Percentiles rank a stretch among this genome's conserved stretches.
These are phyloP conservation scores for Rhynchosporium secalis DNA, from an alignment of 2,329 filamentous ascomycete species.

Conservation along the genomic window DNA sequence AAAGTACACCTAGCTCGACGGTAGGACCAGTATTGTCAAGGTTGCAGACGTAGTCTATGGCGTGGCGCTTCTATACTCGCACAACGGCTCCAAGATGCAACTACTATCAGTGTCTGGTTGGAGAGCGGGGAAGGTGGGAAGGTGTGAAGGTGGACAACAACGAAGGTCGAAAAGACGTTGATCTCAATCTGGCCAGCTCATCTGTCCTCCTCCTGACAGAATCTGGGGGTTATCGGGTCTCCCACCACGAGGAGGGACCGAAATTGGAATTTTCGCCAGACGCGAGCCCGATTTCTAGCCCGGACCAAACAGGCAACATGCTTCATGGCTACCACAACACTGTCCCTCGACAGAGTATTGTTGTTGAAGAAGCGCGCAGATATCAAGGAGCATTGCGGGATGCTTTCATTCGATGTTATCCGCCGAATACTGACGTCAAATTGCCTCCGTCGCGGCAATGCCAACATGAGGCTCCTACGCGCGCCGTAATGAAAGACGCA, in stretches of 20 bases:
- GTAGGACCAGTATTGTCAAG: neutral
- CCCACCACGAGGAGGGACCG: neutral
- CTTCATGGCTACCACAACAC: neutral
- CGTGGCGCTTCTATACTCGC: neutral
- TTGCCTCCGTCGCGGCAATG: conserved; percentile 1
- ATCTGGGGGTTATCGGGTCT: neutral
- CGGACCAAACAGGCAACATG: neutral
- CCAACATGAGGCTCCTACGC: conserved; percentile 1
- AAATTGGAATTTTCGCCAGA: neutral
- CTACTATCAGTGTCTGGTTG: neutral
- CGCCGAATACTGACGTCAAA: conserved; percentile 5
- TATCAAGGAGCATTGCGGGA: neutral
- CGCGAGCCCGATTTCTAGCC: neutral
- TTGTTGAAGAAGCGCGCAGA: neutral
- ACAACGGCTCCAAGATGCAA: neutral
- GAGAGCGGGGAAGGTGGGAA: neutral
- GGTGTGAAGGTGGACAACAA: neutral
- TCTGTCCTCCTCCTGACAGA: neutral
- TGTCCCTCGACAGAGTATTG: neutral
- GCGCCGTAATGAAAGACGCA: neutral
- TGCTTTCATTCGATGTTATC: neutral
- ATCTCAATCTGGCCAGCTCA: neutral
- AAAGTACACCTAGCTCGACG: neutral
- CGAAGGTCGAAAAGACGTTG: neutral
- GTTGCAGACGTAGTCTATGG: neutral